Percentiles rank a stretch among this genome's conserved stretches.
phyloP scores from a whole-genome alignment of 2,329 filamentous ascomycete genomes.

The Cordyceps tenuipes region DNA sequence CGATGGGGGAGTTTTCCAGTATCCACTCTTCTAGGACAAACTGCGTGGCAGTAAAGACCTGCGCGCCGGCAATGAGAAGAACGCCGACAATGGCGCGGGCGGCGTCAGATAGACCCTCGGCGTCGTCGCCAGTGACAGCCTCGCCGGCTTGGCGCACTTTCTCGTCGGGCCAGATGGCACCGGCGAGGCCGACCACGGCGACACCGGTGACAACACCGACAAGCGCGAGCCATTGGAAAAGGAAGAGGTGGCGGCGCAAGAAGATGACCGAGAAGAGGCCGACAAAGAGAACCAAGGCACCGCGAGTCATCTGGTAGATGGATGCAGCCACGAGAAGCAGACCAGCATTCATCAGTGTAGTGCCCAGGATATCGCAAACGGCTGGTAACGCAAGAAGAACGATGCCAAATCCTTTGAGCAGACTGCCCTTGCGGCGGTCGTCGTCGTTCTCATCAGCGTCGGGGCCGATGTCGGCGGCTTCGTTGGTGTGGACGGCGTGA shows the following conservation, averaged over 20 bases:
- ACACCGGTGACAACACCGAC: constrained; percentile 83
- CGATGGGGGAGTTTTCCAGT: constrained; percentile 54
- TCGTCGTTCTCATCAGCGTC: constrained; percentile 34
- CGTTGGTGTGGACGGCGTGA: constrained; percentile 48
- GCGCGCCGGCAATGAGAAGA: constrained; percentile 81
- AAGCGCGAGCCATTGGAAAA: constrained; percentile 91
- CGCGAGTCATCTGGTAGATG: constrained; percentile 98
- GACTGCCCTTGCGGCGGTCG: constrained; percentile 38
- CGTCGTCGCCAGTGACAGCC: constrained; percentile 18
- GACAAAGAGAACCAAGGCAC: constrained; percentile 90
- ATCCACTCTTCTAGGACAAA: constrained; percentile 96
- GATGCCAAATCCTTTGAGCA: constrained; percentile 63
- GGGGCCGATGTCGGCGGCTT: constrained; percentile 31
- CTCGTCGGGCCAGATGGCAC: constrained; percentile 67
- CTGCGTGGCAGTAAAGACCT: constrained; percentile 94
- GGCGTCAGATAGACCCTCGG: constrained; percentile 29
- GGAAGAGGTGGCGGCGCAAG: constrained; percentile 64
- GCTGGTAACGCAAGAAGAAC: constrained; percentile 75
- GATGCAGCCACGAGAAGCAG: constrained; percentile 88
- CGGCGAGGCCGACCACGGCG: constrained; percentile 80
- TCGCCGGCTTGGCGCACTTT: constrained; percentile 32
- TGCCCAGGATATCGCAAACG: constrained; percentile 88
- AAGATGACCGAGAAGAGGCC: constrained; percentile 93
- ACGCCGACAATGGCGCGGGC: constrained; percentile 68
- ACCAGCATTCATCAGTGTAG: constrained; percentile 94